phyloP scores from a whole-genome alignment of 1,139 yeast species.

The Debaryomyces fabryi region DNA sequence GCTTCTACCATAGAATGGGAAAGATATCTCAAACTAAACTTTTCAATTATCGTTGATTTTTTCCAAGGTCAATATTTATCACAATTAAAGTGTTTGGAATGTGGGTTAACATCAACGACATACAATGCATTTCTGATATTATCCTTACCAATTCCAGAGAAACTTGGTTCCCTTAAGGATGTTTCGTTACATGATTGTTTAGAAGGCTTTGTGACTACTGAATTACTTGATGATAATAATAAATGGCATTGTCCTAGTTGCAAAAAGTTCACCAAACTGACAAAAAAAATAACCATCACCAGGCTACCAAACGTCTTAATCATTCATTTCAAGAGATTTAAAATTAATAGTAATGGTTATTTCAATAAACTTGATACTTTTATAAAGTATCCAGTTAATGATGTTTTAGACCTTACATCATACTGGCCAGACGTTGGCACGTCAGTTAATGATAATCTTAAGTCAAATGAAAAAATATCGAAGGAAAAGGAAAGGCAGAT shows the following conservation, averaged over 20 bases:
- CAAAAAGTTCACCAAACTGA: slow-evolving; percentile 63
- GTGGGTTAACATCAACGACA: slow-evolving; percentile 82
- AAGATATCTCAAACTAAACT: slow-evolving; percentile 79
- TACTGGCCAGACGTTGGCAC: slow-evolving; percentile 73
- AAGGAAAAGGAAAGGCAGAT: slow-evolving; percentile 45
- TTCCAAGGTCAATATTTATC: slow-evolving; percentile 93
- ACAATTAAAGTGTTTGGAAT: slow-evolving; percentile 71
- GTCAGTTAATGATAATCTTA: slow-evolving; percentile 21
- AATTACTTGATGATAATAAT: slow-evolving; percentile 75
- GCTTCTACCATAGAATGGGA: slow-evolving; percentile 98
- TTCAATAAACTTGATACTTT: slow-evolving; percentile 64
- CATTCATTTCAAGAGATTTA: slow-evolving; percentile 80
- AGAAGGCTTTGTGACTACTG: slow-evolving; percentile 66
- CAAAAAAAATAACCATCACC: slow-evolving; percentile 69
- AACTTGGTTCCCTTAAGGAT: slow-evolving; percentile 21
- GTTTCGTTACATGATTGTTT: slow-evolving; percentile 66
- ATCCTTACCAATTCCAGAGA: slow-evolving; percentile 70
- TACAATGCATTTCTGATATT: slow-evolving; percentile 80
- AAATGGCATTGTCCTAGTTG: slow-evolving; percentile 92
- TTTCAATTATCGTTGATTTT: slow-evolving; percentile 80
- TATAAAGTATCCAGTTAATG: slow-evolving; percentile 61
- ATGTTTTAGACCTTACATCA: slow-evolving; percentile 63
- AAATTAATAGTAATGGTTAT: slow-evolving; percentile 45
- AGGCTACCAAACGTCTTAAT: slow-evolving; percentile 74
- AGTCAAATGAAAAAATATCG: slow-evolving; percentile 25